These are phyloP conservation scores for Ophiobolus disseminans DNA, from an alignment of 2,329 filamentous ascomycete genomes.

Conservation along the genomic window DNA sequence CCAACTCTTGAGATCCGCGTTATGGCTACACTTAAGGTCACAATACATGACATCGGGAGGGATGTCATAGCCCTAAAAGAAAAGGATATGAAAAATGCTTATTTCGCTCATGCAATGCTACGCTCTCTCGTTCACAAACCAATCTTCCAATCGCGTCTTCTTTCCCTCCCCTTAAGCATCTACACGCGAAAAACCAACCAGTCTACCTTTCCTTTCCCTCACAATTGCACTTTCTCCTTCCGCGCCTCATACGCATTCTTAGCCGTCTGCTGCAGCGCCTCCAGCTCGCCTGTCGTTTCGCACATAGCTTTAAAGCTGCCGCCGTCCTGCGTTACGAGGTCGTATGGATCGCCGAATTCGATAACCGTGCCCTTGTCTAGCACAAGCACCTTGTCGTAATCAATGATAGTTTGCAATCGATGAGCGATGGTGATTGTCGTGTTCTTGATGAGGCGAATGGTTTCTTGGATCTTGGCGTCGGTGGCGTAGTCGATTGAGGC, in stretches of 20 bases:
- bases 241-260: conserved; percentile 51
- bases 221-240: too few relatives aligned
- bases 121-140: too few relatives aligned
- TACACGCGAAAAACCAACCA: too few relatives aligned
- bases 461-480: conserved; percentile 94
- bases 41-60: too few relatives aligned
- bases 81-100: too few relatives aligned
- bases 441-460: conserved; percentile 86
- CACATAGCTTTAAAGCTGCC: conserved; percentile 74
- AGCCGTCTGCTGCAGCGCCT: conserved; percentile 64
- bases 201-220: too few relatives aligned
- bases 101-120: too few relatives aligned
- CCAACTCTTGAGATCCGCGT: too few relatives aligned
- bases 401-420: conserved; percentile 92
- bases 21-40: too few relatives aligned
- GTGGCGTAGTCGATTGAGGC: conserved; percentile 97
- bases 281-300: conserved; percentile 68
- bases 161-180: too few relatives aligned
- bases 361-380: conserved; percentile 87
- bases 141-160: too few relatives aligned
- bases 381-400: conserved; percentile 97
- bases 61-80: too few relatives aligned
- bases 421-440: conserved; percentile 98
- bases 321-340: conserved; percentile 68
- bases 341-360: conserved; percentile 90